These are phyloP conservation scores for Blastomyces percursus DNA, from an alignment of 2,329 filamentous ascomycete species.

Conservation along the genomic window DNA sequence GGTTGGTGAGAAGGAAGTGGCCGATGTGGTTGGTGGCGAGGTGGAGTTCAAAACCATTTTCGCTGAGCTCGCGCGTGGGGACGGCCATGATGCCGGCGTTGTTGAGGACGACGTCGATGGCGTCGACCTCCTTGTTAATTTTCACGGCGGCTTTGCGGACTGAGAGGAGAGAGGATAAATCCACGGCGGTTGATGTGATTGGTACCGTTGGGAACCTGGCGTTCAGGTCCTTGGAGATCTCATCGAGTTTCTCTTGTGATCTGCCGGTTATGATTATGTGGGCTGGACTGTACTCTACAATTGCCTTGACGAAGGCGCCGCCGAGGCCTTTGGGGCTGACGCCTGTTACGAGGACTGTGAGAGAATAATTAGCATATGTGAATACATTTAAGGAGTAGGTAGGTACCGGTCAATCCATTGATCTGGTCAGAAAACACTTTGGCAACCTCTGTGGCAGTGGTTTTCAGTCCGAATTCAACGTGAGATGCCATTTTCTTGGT, in stretches of 20 bases:
- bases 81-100: slow-evolving; percentile 26
- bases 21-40: slow-evolving; percentile 29
- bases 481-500: slow-evolving; percentile 25
- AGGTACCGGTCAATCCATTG: slow-evolving; percentile 14
- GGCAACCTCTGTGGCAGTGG: slow-evolving; percentile 29
- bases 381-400: neutral
- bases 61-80: slow-evolving; percentile 16
- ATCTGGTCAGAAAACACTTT: slow-evolving; percentile 17
- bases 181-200: slow-evolving; percentile 10
- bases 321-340: slow-evolving; percentile 29
- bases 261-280: slow-evolving; percentile 32
- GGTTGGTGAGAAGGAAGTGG: slow-evolving; percentile 26
- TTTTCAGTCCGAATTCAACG: slow-evolving; percentile 24
- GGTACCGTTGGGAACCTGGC: slow-evolving; percentile 2
- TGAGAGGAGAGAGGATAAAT: slow-evolving; percentile 23
- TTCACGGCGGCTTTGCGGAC: slow-evolving; percentile 19
- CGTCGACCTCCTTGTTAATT: slow-evolving; percentile 14
- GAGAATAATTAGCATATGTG: neutral
- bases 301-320: slow-evolving; percentile 22
- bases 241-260: slow-evolving; percentile 23
- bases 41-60: slow-evolving; percentile 24
- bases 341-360: slow-evolving; percentile 31
- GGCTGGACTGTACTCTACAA: slow-evolving; percentile 24
- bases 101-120: slow-evolving; percentile 25
- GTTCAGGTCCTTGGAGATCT: slow-evolving; percentile 17